Evolutionary conservation across 2,329 filamentous ascomycete species (phyloP), one percentile per base, ranked within the genome.

Genomic region (Arthrobotrys conoides): DNA sequence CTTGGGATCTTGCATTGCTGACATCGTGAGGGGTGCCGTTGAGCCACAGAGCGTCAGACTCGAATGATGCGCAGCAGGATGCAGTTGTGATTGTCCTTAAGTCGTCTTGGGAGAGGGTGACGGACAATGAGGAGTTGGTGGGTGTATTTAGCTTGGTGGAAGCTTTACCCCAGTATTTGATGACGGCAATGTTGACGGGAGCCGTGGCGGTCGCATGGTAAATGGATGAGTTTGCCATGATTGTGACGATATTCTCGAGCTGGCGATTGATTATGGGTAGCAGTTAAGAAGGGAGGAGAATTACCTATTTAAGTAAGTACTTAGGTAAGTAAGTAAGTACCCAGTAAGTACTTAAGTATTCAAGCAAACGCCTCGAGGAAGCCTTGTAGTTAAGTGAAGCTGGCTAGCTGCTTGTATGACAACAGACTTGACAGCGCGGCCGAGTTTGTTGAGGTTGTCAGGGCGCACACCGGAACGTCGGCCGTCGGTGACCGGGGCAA

Each of bases 121-220:
- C 95, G 80, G 93, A 97, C 83, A 99, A 91, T 81, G 96, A 99
- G 81, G 93, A 97, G 88, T 99, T 99, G 84, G 96, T 98, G 41
- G 96, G 96, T 71, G 98, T 92, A 86, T 99, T 99, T 83, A 98
- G 90, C 84, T 92, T 93, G 66, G 93, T 86, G 85, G 98, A 94
- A 80, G 96, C 93, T 87, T 99, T 99, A 82, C 96, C 96, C 96
- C 96, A 99, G 82, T 86, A 96, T 92, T 98, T 98, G 87, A 98
- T 96, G 73, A 98, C 94, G 81, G 95, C 95, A 84, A 98, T 98
- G 87, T 98, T 98, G 84, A 98, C 95, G 14, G 95, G 96, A 48
- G 96, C 96, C 80, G 94, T 98, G 76, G 96, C 97, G 87, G 93
- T 97, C 82, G 96, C 93, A 83, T 94, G 92, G 87, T 96, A 94